These are phyloP conservation scores for Sanghuangporus weigelae DNA, from an alignment of 1,284 basidiomycete species.

Conservation along the genomic window DNA sequence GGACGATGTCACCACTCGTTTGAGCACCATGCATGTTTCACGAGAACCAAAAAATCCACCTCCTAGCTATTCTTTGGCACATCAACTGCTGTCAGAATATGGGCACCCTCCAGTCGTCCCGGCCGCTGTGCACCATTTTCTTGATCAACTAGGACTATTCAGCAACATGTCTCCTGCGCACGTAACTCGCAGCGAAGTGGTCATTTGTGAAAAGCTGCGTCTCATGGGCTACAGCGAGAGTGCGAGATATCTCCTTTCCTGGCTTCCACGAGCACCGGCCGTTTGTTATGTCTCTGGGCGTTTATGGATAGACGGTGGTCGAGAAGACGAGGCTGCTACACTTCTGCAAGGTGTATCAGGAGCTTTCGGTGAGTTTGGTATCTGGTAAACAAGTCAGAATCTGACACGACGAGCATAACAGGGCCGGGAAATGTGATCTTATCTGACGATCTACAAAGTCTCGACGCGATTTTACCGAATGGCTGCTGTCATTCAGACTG, in stretches of 20 bases:
- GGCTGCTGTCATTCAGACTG: conserved; percentile 56
- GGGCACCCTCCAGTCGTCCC: conserved; percentile 43
- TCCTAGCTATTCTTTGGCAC: conserved; percentile 65
- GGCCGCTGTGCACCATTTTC: conserved; percentile 59
- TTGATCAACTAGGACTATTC: conserved; percentile 60
- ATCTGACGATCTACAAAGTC: conserved; percentile 56
- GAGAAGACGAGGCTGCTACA: conserved; percentile 67
- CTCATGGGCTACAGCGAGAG: conserved; percentile 59
- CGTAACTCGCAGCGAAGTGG: conserved; percentile 61
- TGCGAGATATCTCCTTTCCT: conserved; percentile 60
- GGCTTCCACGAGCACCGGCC: conserved; percentile 73
- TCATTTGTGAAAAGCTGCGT: conserved; percentile 67
- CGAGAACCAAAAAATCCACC: conserved; percentile 40
- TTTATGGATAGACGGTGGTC: conserved; percentile 64
- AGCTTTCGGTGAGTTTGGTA: conserved; percentile 59
- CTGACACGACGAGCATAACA: conserved; percentile 25
- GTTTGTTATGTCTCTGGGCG: conserved; percentile 70
- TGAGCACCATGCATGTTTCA: conserved; percentile 70
- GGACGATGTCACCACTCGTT: conserved; percentile 60
- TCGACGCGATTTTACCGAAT: conserved; percentile 58
- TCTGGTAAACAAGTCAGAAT: conserved; percentile 1
- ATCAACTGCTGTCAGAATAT: conserved; percentile 57
- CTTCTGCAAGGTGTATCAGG: conserved; percentile 74
- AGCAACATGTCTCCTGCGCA: conserved; percentile 59
- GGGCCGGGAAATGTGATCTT: conserved; percentile 50